Percentiles rank a stretch among this genome's conserved stretches.
phyloP scores from a whole-genome alignment of 345 rosid genomes.

The Syzygium grande region DNA sequence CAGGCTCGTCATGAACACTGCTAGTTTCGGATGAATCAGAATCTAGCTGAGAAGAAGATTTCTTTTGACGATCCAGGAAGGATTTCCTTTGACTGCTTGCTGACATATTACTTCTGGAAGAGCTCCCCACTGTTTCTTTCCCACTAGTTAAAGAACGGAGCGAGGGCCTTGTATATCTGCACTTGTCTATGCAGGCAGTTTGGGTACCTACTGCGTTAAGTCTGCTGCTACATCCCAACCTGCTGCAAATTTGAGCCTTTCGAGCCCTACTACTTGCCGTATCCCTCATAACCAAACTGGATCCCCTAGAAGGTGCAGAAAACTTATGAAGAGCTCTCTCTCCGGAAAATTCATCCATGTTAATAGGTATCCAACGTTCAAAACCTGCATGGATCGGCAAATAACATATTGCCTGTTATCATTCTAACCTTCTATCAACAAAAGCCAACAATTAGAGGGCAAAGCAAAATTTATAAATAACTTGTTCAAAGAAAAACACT shows the following conservation, averaged over 20 bases:
- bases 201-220: conserved; percentile 34
- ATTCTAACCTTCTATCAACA: not conserved
- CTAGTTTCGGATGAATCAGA: conserved; percentile 69
- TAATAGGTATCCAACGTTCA: not conserved
- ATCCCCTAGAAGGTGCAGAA: conserved; percentile 40
- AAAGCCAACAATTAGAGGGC: not conserved
- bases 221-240: conserved; percentile 59
- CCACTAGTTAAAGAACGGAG: conserved; percentile 39
- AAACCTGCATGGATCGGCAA: conserved; percentile 22
- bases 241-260: conserved; percentile 50
- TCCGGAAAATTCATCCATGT: conserved; percentile 75
- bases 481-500: not conserved
- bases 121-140: conserved; percentile 60
- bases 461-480: not conserved
- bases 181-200: conserved; percentile 35
- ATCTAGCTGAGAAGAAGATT: conserved; percentile 28
- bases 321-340: conserved; percentile 44
- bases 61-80: conserved; percentile 36
- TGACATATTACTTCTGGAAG: conserved; percentile 41
- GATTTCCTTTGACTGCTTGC: conserved; percentile 24
- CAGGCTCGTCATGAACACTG: conserved; percentile 46
- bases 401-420: not conserved
- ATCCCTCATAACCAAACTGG: conserved; percentile 54
- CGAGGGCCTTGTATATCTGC: conserved; percentile 47
- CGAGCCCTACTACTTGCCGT: conserved; percentile 39